These are phyloP conservation scores for Edaphochlamys debaryana DNA, from an alignment of 139 green algal genomes.

Conservation along the genomic window DNA sequence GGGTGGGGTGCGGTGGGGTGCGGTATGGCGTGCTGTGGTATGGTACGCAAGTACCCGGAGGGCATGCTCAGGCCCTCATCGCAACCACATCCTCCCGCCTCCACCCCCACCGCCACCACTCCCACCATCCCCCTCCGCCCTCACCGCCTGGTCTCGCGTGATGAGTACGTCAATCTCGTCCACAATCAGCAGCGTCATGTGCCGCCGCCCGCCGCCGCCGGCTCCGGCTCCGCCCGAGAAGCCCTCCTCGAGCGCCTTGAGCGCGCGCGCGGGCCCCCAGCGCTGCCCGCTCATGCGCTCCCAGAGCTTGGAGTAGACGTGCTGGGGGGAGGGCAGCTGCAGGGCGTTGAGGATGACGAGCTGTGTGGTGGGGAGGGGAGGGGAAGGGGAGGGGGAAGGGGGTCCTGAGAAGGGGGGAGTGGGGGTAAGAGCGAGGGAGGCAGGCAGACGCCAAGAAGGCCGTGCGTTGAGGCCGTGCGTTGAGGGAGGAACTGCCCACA, in stretches of 20 bases:
- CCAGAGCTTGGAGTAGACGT: conserved; percentile 89
- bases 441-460: neutral
- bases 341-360: conserved; percentile 95
- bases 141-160: conserved; percentile 84
- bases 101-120: too few relatives aligned
- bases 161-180: conserved; percentile 98
- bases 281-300: conserved; percentile 86
- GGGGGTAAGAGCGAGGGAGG: neutral
- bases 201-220: conserved; percentile 23
- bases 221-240: conserved; percentile 56
- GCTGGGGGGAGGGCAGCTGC: conserved; percentile 85
- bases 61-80: too few relatives aligned
- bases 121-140: too few relatives aligned
- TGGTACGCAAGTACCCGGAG: too few relatives aligned
- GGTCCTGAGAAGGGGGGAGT: too few relatives aligned
- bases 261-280: conserved; percentile 57
- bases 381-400: neutral
- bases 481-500: too few relatives aligned
- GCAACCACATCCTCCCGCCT: too few relatives aligned
- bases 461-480: too few relatives aligned
- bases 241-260: conserved; percentile 72
- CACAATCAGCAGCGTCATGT: conserved; percentile 82
- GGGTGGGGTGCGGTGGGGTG: neutral
- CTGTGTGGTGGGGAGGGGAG: conserved; percentile 19
- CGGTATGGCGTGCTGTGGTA: too few relatives aligned